Evolutionary conservation across 2,329 filamentous ascomycete genomes (phyloP), one percentile per base, ranked within the genome.

Genomic region (Raffaelea ambrosiae): DNA sequence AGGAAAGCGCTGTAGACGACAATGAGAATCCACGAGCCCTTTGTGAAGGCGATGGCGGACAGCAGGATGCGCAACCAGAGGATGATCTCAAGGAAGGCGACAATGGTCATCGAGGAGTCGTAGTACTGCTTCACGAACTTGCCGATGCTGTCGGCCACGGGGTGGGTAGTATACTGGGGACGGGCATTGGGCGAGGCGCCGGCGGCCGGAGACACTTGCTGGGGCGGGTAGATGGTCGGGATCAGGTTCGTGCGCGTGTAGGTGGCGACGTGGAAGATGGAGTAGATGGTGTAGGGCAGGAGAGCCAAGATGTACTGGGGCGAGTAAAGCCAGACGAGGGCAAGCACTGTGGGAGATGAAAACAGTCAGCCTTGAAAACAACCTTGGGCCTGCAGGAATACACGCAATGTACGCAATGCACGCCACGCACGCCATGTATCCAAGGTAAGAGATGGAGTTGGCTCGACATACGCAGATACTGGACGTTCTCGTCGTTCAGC

Each of bases 101-200:
- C 93, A 52, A 97, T 73, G 49, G 86, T 87, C 93, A 98, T 98
- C 67, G 88, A 95, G 52, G 80, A 72, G 65, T 98, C 93, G 64
- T 98, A 98, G 79, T 97, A 96, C 65, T 89, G 81, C 81, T 97
- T 97, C 66, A 98, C 89, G 61, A 98, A 98, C 60, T 77, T 77
- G 58, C 89, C 89, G 65, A 98, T 95, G 57, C 76, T 79, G 53
- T 96, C 89, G 47, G 86, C 83, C 48, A 89, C 68, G 40, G 82
- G 81, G 66, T 74, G 77, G 57, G 68, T 69, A 29, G 67, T 64
- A 51, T 62, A 65, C 52, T 76, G 76, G 31, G 73, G 71, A 70
- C 80, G 84, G 51, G 76, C 72, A 53, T 68, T 72, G 18, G 74
- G 68, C 50, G 80, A 76, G 46, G 76, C 69, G 45, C 74, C 72